phyloP scores from a whole-genome alignment of 441 rosid genomes.

The Adansonia madagascariensis region DNA sequence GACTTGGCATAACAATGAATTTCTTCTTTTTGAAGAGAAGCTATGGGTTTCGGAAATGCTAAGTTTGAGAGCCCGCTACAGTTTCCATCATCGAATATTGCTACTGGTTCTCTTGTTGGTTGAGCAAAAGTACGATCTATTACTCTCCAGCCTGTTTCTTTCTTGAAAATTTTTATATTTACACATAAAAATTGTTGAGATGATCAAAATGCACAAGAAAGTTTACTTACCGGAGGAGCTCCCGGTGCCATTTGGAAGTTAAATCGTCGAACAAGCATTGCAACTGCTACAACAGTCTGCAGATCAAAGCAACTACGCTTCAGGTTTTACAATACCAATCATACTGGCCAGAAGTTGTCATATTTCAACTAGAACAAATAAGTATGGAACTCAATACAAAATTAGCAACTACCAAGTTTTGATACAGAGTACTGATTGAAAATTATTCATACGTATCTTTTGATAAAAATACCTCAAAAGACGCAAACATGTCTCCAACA shows the following conservation, averaged over 20 bases:
- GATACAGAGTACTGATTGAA: background rate
- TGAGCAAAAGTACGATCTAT: background rate
- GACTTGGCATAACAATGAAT: background rate
- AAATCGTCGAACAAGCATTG: constrained; percentile 86
- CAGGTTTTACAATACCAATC: background rate
- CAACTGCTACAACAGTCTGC: constrained; percentile 83
- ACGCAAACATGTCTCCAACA: constrained; percentile 93
- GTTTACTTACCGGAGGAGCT: constrained; percentile 80
- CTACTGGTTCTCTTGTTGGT: background rate
- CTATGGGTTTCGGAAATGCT: background rate
- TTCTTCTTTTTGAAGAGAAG: background rate
- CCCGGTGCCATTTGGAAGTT: constrained; percentile 79
- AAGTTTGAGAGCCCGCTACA: background rate
- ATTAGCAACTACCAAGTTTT: background rate
- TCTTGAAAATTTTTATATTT: background rate
- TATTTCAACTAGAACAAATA: background rate
- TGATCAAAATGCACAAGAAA: background rate
- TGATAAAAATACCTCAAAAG: constrained; percentile 70
- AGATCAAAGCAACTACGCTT: constrained; percentile 27
- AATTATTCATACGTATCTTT: background rate
- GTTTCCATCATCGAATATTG: background rate
- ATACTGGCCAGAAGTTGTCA: background rate
- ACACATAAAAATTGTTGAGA: background rate
- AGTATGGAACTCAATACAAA: background rate
- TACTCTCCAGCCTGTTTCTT: background rate